phyloP scores from a whole-genome alignment of 768 basidiomycete species.

The Tricholoma flavovirens region DNA sequence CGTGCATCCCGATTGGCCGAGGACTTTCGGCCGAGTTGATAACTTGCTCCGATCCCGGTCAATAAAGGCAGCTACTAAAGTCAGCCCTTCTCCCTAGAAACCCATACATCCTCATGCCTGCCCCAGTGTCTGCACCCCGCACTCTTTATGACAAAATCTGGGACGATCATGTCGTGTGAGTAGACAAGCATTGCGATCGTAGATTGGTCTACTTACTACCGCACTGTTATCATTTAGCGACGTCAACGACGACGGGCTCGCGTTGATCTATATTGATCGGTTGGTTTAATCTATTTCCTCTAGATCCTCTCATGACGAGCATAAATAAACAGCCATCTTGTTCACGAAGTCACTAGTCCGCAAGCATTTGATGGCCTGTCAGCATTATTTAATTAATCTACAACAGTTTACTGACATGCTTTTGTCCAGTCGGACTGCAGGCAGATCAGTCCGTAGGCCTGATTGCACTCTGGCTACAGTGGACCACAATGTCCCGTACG shows the following conservation, averaged over 20 bases:
- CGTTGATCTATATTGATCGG: conserved; percentile 82
- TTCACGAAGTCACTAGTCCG: conserved; percentile 92
- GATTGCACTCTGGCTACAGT: conserved; percentile 89
- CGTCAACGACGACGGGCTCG: conserved; percentile 67
- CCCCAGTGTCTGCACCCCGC: conserved; percentile 49
- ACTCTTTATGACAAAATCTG: conserved; percentile 98
- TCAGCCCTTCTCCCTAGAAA: too few relatives aligned
- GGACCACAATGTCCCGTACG: conserved; percentile 85
- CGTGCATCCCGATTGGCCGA: too few relatives aligned
- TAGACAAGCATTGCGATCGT: conserved; percentile 4
- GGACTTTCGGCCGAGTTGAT: too few relatives aligned
- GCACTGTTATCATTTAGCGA: conserved; percentile 39
- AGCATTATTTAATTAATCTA: conserved; percentile 20
- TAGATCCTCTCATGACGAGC: neutral
- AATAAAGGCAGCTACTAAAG: too few relatives aligned
- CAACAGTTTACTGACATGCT: conserved; percentile 10
- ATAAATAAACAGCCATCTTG: conserved; percentile 40
- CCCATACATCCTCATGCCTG: conserved; percentile 28
- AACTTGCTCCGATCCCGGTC: too few relatives aligned
- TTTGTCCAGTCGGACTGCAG: conserved; percentile 56
- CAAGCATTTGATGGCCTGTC: conserved; percentile 88
- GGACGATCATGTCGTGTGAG: conserved; percentile 93
- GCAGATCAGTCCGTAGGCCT: conserved; percentile 71
- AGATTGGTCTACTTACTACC: neutral
- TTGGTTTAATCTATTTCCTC: conserved; percentile 22